These are phyloP conservation scores for Diutina scorzettiae DNA, from an alignment of 1,139 yeast genomes.

Conservation along the genomic window DNA sequence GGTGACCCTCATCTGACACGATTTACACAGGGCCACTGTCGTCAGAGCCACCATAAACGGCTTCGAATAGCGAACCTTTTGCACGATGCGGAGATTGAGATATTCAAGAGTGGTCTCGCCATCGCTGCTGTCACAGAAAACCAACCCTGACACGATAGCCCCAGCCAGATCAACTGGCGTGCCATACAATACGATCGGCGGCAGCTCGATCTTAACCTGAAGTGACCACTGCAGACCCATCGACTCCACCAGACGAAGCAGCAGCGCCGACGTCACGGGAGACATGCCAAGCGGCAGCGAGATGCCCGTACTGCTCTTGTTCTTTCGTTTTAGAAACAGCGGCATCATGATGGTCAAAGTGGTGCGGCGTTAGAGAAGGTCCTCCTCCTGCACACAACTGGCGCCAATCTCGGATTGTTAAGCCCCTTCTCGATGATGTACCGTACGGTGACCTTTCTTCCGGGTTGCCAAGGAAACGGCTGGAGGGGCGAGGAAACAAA, in stretches of 20 bases:
- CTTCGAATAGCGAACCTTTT: slow-evolving; percentile 50
- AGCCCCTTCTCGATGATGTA: too few species aligned
- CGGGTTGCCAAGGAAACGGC: too few species aligned
- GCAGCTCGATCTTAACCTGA: slow-evolving; percentile 66
- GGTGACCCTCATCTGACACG: slow-evolving; percentile 42
- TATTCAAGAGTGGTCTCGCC: slow-evolving; percentile 26
- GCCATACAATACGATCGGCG: slow-evolving; percentile 83
- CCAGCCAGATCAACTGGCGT: slow-evolving; percentile 71
- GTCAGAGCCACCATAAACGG: slow-evolving; percentile 51
- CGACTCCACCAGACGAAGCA: slow-evolving; percentile 2
- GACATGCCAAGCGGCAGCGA: background rate
- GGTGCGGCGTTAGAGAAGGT: too few species aligned
- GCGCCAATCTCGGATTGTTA: too few species aligned
- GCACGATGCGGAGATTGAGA: slow-evolving; percentile 58
- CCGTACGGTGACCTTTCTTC: too few species aligned
- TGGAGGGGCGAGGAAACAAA: too few species aligned
- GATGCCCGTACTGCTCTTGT: background rate
- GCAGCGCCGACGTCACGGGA: slow-evolving; percentile 2
- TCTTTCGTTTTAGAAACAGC: slow-evolving; percentile 4
- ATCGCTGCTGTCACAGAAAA: background rate
- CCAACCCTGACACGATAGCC: slow-evolving; percentile 36
- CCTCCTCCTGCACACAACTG: too few species aligned
- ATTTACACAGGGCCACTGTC: slow-evolving; percentile 38
- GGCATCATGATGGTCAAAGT: background rate
- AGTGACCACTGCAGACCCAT: slow-evolving; percentile 17